Evolutionary conservation across 2,329 filamentous ascomycete species (phyloP).

Genomic region (Hansfordia pulvinata): DNA sequence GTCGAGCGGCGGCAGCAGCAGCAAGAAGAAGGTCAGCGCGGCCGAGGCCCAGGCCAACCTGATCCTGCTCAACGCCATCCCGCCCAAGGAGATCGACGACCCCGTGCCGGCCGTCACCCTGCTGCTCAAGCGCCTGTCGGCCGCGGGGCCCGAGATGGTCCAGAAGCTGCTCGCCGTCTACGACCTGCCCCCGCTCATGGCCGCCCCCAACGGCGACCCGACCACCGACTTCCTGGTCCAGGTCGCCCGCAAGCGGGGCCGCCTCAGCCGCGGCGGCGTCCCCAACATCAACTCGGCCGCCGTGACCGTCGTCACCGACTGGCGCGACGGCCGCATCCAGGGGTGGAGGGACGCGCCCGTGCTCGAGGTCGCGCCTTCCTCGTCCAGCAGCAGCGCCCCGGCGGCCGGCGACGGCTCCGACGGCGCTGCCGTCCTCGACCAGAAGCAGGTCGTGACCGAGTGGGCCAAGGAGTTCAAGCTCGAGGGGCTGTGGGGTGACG

Average conservation of each 20-base stretch:
- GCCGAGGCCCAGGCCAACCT: constrained; percentile 71
- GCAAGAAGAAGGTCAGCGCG: constrained; percentile 40
- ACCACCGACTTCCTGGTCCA: constrained; percentile 90
- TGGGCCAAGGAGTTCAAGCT: constrained; percentile 94
- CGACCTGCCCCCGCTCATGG: constrained; percentile 66
- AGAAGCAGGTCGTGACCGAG: constrained; percentile 59
- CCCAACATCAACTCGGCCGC: constrained; percentile 82
- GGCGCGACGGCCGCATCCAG: constrained; percentile 88
- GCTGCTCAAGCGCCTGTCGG: constrained; percentile 67
- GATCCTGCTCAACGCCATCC: constrained; percentile 79
- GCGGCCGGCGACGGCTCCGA: constrained; percentile 11
- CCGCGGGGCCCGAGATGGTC: constrained; percentile 59
- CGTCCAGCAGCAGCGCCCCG: constrained; percentile 7
- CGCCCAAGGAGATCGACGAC: constrained; percentile 88
- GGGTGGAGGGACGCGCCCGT: constrained; percentile 76
- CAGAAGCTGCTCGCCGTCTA: constrained; percentile 74
- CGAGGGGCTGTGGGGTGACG: constrained; percentile 80
- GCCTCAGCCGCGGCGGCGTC: constrained; percentile 77
- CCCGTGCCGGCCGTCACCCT: constrained; percentile 77
- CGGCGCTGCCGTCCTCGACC: constrained; percentile 27
- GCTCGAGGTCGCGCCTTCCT: constrained; percentile 43
- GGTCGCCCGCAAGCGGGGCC: constrained; percentile 83
- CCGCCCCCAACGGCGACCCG: constrained; percentile 54
- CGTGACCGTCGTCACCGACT: constrained; percentile 90
- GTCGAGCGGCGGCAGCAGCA: constrained; percentile 4